Evolutionary conservation across 352 stramenopile genomes (phyloP).

Genomic region (Pythium chondricola): DNA sequence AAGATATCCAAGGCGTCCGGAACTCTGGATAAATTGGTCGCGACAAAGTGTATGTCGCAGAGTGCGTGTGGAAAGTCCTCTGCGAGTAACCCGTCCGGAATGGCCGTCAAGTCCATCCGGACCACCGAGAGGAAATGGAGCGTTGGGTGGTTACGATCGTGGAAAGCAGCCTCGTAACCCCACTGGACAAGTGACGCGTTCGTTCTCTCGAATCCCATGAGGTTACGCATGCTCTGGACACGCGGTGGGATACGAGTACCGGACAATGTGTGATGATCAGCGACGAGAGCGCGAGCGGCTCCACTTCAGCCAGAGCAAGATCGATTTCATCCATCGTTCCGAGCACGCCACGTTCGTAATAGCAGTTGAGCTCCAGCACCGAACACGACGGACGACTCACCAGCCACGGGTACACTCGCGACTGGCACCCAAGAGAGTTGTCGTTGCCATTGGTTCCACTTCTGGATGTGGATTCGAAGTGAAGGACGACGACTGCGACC

Average conservation of each 20-base stretch:
- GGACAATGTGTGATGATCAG: conserved; percentile 20
- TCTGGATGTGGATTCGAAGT: not conserved
- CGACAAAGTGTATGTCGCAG: conserved; percentile 5
- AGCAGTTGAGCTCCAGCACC: conserved; percentile 13
- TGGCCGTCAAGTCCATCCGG: conserved; percentile 6
- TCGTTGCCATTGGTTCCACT: not conserved
- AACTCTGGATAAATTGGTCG: conserved; percentile 3
- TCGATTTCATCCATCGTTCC: conserved; percentile 8
- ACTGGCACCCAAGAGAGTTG: conserved; percentile 1
- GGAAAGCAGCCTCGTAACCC: conserved; percentile 4
- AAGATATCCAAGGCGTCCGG: conserved; percentile 3
- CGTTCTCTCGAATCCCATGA: conserved; percentile 13
- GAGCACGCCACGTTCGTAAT: not conserved
- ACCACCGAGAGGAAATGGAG: conserved; percentile 10
- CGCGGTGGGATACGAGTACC: conserved; percentile 2
- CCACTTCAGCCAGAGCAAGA: not conserved
- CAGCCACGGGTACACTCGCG: conserved; percentile 2
- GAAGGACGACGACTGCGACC: not conserved
- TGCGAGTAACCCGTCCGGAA: conserved; percentile 1
- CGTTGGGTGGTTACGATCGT: not conserved
- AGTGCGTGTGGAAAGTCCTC: conserved; percentile 2
- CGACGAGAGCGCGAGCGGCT: conserved; percentile 2
- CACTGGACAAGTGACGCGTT: conserved; percentile 13
- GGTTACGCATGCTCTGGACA: not conserved
- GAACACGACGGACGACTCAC: not conserved